A percentile compares a stretch with the other conserved stretches of the same genome.
These are phyloP conservation scores for Scutellaria galericulata DNA, from an alignment of 257 asterid genomes.

Conservation along the genomic window DNA sequence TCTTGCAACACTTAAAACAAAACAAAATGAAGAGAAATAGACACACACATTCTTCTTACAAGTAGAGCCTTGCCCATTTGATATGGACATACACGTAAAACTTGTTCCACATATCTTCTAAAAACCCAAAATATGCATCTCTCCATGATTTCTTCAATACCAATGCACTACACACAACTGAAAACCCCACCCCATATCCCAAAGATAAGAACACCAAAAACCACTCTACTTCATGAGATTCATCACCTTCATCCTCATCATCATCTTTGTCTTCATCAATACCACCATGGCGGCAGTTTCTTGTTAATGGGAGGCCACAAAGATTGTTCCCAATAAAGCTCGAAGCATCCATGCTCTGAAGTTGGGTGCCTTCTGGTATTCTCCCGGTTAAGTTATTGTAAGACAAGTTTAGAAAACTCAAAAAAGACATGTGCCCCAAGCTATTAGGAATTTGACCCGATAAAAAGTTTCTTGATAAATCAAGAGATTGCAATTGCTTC, in stretches of 20 bases:
- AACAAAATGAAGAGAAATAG: too few species aligned
- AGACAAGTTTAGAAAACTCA: slow-evolving; percentile 26
- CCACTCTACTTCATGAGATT: slow-evolving; percentile 5
- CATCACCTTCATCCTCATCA: not conserved
- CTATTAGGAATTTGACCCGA: slow-evolving; percentile 1
- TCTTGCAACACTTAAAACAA: too few species aligned
- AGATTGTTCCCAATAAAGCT: not conserved
- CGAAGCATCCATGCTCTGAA: not conserved
- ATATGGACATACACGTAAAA: not conserved
- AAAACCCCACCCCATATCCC: slow-evolving; percentile 28
- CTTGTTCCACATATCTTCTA: not conserved
- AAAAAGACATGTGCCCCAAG: not conserved
- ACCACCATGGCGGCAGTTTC: not conserved
- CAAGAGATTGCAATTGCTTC: too few species aligned
- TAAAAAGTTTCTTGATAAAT: too few species aligned
- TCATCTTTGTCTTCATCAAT: too few species aligned
- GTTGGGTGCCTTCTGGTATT: slow-evolving; percentile 26
- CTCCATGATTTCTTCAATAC: slow-evolving; percentile 16
- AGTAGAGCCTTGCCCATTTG: not conserved
- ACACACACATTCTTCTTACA: too few species aligned
- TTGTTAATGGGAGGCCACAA: slow-evolving; percentile 27
- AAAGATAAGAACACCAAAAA: slow-evolving; percentile 4
- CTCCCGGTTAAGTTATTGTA: slow-evolving; percentile 26
- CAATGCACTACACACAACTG: slow-evolving; percentile 12
- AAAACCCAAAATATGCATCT: slow-evolving; percentile 23